Evolutionary conservation across 208 protist genomes (phyloP).

Genomic region (Herpetomonas tarakana): DNA sequence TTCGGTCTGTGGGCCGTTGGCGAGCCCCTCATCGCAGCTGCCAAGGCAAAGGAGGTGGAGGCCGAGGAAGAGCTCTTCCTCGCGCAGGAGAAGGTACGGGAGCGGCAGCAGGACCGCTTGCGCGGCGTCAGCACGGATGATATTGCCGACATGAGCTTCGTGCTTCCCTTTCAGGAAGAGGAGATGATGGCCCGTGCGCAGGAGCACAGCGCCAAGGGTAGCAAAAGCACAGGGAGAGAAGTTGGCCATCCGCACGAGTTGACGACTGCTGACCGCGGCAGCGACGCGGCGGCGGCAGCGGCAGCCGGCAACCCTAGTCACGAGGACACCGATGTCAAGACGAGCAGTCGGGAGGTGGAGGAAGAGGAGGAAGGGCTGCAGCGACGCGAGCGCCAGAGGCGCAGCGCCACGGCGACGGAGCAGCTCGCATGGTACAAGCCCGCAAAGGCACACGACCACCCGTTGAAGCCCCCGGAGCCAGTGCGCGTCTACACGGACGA

Average conservation of each 20-base stretch:
- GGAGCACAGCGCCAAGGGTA: neutral
- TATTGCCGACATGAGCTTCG: neutral
- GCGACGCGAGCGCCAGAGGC: conserved; percentile 3
- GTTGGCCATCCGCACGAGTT: neutral
- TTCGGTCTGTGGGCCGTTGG: conserved; percentile 54
- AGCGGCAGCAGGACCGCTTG: conserved; percentile 3
- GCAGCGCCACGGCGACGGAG: conserved; percentile 23
- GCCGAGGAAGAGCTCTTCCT: conserved; percentile 3
- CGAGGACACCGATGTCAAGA: neutral
- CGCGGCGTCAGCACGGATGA: neutral
- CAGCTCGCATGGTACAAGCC: conserved; percentile 44
- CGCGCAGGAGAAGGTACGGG: neutral
- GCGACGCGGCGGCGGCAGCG: neutral
- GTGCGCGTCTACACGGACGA: conserved; percentile 2
- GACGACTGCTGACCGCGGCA: neutral
- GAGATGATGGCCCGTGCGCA: neutral
- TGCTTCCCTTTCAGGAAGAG: neutral
- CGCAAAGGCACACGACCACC: conserved; percentile 14
- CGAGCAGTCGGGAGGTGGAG: neutral
- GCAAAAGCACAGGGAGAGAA: no score
- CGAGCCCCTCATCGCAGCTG: conserved; percentile 30
- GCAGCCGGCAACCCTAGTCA: neutral
- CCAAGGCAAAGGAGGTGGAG: conserved; percentile 16
- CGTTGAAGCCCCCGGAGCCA: conserved; percentile 13
- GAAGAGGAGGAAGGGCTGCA: neutral